Conservation (phyloP, 192 early-diverging fungal species). For the Spizellomyces sp. region DNA sequence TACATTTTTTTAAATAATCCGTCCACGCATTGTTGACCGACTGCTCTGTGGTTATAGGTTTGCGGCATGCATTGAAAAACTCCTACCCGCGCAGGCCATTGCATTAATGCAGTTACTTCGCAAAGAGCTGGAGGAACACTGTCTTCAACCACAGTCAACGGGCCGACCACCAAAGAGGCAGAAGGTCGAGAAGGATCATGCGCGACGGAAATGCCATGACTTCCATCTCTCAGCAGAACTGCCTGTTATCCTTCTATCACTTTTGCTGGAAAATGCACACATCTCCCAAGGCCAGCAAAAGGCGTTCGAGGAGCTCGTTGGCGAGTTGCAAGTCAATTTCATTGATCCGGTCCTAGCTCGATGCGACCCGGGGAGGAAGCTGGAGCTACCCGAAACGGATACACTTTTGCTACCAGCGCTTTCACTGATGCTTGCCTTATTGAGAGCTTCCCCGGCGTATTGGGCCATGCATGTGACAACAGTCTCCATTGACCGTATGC, state of each 20-base stretch:
- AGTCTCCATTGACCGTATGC: not conserved
- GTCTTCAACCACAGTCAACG: not conserved
- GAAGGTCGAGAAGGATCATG: not conserved
- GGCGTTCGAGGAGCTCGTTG: constrained; percentile 8
- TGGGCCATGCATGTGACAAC: constrained; percentile 20
- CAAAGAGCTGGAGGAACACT: constrained; percentile 3
- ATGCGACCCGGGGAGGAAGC: not conserved
- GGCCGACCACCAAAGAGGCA: constrained; percentile 15
- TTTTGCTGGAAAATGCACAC: constrained; percentile 18
- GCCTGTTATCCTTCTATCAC: constrained; percentile 6
- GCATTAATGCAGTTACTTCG: constrained; percentile 2
- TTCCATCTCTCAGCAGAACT: not conserved
- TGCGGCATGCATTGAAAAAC: not conserved
- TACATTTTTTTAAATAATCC: no score
- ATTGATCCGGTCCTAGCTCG: constrained; percentile 12
- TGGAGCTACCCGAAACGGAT: not conserved
- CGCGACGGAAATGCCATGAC: no score
- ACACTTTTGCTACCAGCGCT: constrained; percentile 14
- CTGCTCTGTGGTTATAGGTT: not conserved
- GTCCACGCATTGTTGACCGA: no score
- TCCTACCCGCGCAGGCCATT: constrained; percentile 29
- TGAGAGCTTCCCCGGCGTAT: constrained; percentile 19
- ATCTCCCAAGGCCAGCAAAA: constrained; percentile 27
- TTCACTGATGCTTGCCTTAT: constrained; percentile 8
- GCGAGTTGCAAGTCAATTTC: constrained; percentile 18